Conservation (phyloP, 75 land plant genomes). For the Picea sitchensis region DNA sequence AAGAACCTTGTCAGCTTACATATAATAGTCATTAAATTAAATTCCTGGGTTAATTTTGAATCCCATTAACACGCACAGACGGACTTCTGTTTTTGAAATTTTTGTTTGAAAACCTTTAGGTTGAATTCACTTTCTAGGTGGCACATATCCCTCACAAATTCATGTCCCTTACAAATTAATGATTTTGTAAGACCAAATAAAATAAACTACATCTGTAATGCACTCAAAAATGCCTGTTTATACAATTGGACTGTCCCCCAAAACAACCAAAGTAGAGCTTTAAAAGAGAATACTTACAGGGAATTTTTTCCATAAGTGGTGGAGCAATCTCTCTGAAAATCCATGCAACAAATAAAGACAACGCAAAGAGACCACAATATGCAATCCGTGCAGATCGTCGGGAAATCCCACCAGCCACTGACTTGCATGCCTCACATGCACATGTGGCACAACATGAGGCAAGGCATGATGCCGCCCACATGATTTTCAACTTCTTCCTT, state of each 20-base stretch:
- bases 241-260: background rate
- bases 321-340: constrained; percentile 70
- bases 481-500: constrained; percentile 15
- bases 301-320: constrained; percentile 70
- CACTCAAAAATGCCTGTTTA: background rate
- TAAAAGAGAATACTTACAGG: constrained; percentile 43
- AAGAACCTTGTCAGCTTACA: constrained; percentile 16
- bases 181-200: background rate
- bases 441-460: constrained; percentile 63
- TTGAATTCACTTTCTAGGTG: background rate
- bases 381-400: constrained; percentile 80
- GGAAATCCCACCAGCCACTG: constrained; percentile 71
- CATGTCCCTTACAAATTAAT: background rate
- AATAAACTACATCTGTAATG: background rate
- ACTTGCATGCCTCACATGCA: constrained; percentile 78
- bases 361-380: constrained; percentile 90
- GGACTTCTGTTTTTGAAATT: no score
- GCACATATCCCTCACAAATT: background rate
- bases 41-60: no score
- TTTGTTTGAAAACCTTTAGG: no score
- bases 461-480: constrained; percentile 73
- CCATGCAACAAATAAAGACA: constrained; percentile 78
- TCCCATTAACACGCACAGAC: no score
- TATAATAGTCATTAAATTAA: background rate
- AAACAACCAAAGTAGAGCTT: background rate